Conservation (phyloP, 2,329 filamentous ascomycete species). For the Septoria linicola region DNA sequence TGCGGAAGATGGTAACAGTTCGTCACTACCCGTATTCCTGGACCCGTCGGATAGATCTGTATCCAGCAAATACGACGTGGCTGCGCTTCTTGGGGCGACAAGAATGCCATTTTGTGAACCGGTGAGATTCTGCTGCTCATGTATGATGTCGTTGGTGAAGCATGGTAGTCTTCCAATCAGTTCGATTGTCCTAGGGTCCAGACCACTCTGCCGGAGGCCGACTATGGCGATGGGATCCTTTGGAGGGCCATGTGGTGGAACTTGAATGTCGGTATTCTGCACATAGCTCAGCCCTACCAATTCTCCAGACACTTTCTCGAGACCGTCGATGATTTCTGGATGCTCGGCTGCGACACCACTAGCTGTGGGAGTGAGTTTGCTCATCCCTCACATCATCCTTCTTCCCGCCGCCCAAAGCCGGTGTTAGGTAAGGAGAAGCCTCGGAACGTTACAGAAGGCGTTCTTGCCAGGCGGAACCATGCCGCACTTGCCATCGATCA, state of each 20-base stretch:
- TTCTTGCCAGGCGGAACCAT: too few species aligned
- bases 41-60: constrained; percentile 13
- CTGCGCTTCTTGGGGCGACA: constrained; percentile 15
- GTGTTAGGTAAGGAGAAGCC: neutral
- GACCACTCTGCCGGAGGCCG: constrained; percentile 8
- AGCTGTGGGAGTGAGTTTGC: constrained; percentile 12
- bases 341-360: constrained; percentile 16
- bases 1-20: constrained; percentile 5
- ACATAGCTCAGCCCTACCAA: constrained; percentile 18
- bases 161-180: constrained; percentile 19
- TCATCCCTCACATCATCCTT: too few species aligned
- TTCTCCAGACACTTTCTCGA: constrained; percentile 14
- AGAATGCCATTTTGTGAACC: constrained; percentile 11
- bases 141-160: constrained; percentile 17
- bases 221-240: constrained; percentile 19
- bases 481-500: too few species aligned
- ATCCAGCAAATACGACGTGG: constrained; percentile 16
- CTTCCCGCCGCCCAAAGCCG: too few species aligned
- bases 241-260: constrained; percentile 17
- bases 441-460: neutral
- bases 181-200: constrained; percentile 14
- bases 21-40: constrained; percentile 10
- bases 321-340: constrained; percentile 14
- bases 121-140: constrained; percentile 10
- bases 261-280: constrained; percentile 18